phyloP scores from a whole-genome alignment of 164 flowering plant species.

The Sextonia rubra region DNA sequence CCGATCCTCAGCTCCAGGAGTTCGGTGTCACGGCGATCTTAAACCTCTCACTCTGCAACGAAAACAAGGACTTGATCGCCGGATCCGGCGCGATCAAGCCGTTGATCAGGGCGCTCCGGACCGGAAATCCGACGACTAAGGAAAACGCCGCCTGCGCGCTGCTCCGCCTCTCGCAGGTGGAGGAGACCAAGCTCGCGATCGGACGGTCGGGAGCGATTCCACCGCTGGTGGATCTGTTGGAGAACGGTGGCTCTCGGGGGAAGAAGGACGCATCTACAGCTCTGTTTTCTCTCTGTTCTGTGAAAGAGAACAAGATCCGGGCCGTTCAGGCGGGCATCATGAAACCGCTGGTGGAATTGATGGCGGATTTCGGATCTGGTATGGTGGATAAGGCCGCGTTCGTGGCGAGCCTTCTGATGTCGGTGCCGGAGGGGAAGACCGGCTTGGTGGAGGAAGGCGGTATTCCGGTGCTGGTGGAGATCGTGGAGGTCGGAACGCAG shows the following conservation, averaged over 20 bases:
- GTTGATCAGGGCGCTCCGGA: constrained; percentile 48
- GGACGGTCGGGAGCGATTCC: constrained; percentile 91
- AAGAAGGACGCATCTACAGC: constrained; percentile 88
- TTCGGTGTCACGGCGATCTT: constrained; percentile 77
- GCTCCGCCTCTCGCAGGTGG: constrained; percentile 62
- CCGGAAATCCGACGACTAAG: constrained; percentile 62
- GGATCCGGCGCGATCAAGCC: constrained; percentile 72
- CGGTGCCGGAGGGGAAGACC: constrained; percentile 46
- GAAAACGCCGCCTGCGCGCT: constrained; percentile 94
- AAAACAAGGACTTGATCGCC: constrained; percentile 60
- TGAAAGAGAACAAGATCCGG: constrained; percentile 62
- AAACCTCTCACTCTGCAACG: constrained; percentile 73
- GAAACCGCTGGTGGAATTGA: constrained; percentile 71
- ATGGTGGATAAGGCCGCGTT: constrained; percentile 91
- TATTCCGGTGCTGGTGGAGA: constrained; percentile 84
- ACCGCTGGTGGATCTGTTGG: constrained; percentile 55
- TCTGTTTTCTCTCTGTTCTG: constrained; percentile 62
- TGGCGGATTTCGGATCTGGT: constrained; percentile 77
- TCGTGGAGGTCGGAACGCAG: constrained; percentile 72
- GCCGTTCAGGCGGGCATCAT: constrained; percentile 68
- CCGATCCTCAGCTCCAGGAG: constrained; percentile 64
- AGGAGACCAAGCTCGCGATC: constrained; percentile 55
- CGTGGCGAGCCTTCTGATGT: constrained; percentile 47
- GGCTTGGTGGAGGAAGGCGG: constrained; percentile 82
- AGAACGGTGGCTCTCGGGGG: constrained; percentile 58